These are phyloP conservation scores for Leccinum sublutescens DNA, from an alignment of 768 basidiomycete species.

Conservation along the genomic window DNA sequence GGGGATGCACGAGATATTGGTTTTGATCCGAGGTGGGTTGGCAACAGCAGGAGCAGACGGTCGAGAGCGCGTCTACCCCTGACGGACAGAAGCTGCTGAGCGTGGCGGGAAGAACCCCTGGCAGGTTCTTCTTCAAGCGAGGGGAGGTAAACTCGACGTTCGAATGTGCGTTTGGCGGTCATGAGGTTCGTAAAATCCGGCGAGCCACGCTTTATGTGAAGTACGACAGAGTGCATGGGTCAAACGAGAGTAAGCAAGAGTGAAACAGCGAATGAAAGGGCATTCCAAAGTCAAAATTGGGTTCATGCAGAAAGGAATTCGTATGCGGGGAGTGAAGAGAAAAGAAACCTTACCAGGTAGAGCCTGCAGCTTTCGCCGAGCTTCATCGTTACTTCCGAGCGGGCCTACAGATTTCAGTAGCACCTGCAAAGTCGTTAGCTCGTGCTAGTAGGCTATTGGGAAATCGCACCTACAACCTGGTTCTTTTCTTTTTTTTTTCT, in stretches of 20 bases:
- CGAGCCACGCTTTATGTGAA: constrained; percentile 8
- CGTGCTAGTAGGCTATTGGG: background rate
- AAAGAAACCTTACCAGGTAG: constrained; percentile 14
- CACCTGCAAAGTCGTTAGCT: background rate
- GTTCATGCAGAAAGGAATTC: background rate
- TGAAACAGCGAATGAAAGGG: constrained; percentile 6
- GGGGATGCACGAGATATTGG: background rate
- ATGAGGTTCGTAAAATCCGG: constrained; percentile 23
- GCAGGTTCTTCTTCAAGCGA: constrained; percentile 2
- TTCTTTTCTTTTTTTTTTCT: background rate
- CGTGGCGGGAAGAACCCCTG: constrained; percentile 2
- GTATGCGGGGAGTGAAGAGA: background rate
- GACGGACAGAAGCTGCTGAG: constrained; percentile 5
- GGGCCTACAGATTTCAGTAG: background rate
- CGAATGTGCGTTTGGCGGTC: constrained; percentile 11
- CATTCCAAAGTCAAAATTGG: constrained; percentile 3
- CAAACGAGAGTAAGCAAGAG: constrained; percentile 1
- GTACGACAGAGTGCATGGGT: background rate
- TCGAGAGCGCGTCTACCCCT: constrained; percentile 11
- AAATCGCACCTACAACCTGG: background rate
- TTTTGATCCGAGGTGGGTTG: constrained; percentile 8
- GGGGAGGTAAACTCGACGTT: constrained; percentile 1
- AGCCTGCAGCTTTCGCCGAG: constrained; percentile 5
- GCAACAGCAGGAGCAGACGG: constrained; percentile 17
- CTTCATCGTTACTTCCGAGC: constrained; percentile 6